Conservation (phyloP, 441 rosid species). For the Dalechampia spathulata region DNA sequence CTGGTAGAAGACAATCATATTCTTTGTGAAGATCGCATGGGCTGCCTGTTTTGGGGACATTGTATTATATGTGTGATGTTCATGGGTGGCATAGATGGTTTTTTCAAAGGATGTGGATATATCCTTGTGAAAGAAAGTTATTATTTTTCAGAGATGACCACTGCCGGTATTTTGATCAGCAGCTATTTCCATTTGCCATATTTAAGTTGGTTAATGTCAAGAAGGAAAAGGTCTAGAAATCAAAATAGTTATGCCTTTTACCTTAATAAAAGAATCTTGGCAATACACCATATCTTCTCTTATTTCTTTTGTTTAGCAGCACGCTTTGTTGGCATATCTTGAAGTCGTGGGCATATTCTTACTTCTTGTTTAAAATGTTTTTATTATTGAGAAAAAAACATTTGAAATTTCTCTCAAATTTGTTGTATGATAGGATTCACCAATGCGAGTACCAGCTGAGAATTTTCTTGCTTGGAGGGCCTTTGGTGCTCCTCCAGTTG, state of each 20-base stretch:
- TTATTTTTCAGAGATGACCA: not conserved
- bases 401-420: conserved; percentile 7
- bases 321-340: not conserved
- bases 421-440: conserved; percentile 55
- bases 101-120: not conserved
- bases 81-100: not conserved
- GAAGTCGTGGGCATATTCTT: conserved; percentile 3
- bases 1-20: not conserved
- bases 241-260: not conserved
- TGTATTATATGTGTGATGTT: not conserved
- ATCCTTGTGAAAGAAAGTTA: not conserved
- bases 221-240: not conserved
- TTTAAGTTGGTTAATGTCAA: not conserved
- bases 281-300: too few relatives aligned
- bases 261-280: too few relatives aligned
- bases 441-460: conserved; percentile 84
- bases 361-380: not conserved
- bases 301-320: not conserved
- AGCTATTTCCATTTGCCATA: not conserved
- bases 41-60: not conserved
- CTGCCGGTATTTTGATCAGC: not conserved
- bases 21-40: not conserved
- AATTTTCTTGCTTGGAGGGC: conserved; percentile 69
- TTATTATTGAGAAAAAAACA: conserved; percentile 11
- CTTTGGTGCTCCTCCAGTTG: conserved; percentile 91